Evolutionary conservation across 495 filamentous ascomycete genomes (phyloP).

Genomic region (Aspergillus wentii): DNA sequence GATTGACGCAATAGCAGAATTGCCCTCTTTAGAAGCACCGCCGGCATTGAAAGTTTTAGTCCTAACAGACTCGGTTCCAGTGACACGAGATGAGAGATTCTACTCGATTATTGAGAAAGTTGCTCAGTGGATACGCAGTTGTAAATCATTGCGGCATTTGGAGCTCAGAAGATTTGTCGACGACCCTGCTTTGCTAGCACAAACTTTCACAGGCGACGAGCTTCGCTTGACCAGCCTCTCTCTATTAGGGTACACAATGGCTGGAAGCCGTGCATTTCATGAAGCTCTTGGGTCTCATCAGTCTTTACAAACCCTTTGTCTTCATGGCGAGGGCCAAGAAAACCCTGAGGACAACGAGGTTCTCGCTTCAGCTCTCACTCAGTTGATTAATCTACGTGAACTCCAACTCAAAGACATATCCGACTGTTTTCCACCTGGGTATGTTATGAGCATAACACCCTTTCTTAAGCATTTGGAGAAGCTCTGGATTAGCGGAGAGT

Average conservation of each 20-base stretch:
- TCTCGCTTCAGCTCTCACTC: slow-evolving; percentile 42
- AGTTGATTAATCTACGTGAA: slow-evolving; percentile 42
- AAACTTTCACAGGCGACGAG: slow-evolving; percentile 46
- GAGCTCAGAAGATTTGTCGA: slow-evolving; percentile 46
- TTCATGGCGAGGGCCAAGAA: slow-evolving; percentile 48
- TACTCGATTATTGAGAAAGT: slow-evolving; percentile 48
- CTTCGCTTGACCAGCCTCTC: slow-evolving; percentile 44
- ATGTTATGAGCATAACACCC: slow-evolving; percentile 47
- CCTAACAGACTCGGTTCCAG: slow-evolving; percentile 38
- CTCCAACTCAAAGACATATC: slow-evolving; percentile 50
- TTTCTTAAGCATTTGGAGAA: slow-evolving; percentile 48
- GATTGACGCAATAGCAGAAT: slow-evolving; percentile 33
- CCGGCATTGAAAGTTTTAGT: slow-evolving; percentile 47
- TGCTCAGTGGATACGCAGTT: slow-evolving; percentile 37
- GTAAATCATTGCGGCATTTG: slow-evolving; percentile 47
- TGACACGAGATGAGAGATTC: slow-evolving; percentile 30
- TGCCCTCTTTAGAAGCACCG: slow-evolving; percentile 40
- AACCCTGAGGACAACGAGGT: slow-evolving; percentile 40
- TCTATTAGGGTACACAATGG: slow-evolving; percentile 42
- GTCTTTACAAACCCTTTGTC: slow-evolving; percentile 38
- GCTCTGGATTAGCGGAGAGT: slow-evolving; percentile 51
- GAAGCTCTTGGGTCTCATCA: slow-evolving; percentile 44
- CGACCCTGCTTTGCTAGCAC: slow-evolving; percentile 45
- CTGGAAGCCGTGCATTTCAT: slow-evolving; percentile 44
- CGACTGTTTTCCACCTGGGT: slow-evolving; percentile 45